phyloP scores from a whole-genome alignment of 1,284 basidiomycete genomes.

The Apiotrichum akiyoshidainum region DNA sequence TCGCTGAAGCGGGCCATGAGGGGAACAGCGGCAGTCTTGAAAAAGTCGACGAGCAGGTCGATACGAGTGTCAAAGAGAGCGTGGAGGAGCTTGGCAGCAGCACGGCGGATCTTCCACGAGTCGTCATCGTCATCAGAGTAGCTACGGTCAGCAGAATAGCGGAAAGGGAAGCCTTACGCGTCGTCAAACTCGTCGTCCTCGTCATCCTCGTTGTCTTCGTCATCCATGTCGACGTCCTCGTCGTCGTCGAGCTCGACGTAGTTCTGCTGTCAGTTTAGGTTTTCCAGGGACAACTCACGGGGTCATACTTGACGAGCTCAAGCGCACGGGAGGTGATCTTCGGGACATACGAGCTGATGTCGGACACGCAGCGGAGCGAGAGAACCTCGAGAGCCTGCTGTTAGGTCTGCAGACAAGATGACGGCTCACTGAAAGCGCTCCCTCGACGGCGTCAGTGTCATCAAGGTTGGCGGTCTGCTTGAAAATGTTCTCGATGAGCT shows the following conservation, averaged over 20 bases:
- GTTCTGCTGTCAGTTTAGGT: slow-evolving; percentile 58
- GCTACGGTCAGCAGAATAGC: slow-evolving; percentile 50
- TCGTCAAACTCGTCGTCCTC: slow-evolving; percentile 62
- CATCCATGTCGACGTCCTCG: slow-evolving; percentile 59
- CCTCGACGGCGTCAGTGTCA: slow-evolving; percentile 44
- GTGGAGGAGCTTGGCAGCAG: slow-evolving; percentile 82
- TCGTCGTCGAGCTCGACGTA: slow-evolving; percentile 72
- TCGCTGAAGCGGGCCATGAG: slow-evolving; percentile 89
- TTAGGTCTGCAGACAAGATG: too few species aligned
- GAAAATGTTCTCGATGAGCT: slow-evolving; percentile 29
- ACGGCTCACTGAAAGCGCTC: slow-evolving; percentile 33
- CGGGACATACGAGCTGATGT: slow-evolving; percentile 69
- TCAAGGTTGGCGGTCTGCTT: slow-evolving; percentile 32
- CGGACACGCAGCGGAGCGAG: slow-evolving; percentile 75
- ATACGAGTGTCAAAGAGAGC: slow-evolving; percentile 83
- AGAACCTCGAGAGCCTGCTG: slow-evolving; percentile 75
- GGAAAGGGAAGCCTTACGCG: slow-evolving; percentile 54
- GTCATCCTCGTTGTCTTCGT: slow-evolving; percentile 46
- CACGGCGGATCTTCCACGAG: slow-evolving; percentile 96
- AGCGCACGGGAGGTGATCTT: slow-evolving; percentile 67
- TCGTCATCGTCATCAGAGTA: slow-evolving; percentile 98
- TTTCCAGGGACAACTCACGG: slow-evolving; percentile 55
- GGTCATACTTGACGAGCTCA: slow-evolving; percentile 86
- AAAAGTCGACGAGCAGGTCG: slow-evolving; percentile 74
- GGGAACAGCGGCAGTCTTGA: slow-evolving; percentile 77